Evolutionary conservation across 495 filamentous ascomycete genomes (phyloP), one percentile per base, ranked within the genome.

Genomic region (Aspergillus diversus): DNA sequence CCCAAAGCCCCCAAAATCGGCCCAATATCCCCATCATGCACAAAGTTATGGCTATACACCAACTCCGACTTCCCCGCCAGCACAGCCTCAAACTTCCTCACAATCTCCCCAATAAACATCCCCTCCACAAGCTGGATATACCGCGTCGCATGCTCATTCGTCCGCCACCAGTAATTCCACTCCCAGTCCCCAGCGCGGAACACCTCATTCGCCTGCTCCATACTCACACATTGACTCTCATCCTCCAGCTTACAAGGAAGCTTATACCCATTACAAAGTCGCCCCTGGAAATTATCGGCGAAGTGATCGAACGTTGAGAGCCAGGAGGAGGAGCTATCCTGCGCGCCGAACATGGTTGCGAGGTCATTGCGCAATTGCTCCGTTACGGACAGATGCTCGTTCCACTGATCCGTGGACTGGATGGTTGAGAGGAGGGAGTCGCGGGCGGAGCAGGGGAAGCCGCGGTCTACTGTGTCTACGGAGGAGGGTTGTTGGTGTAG

Each of bases 121-220:
- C 78, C 76, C 56, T 78, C 73, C 6, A 77, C 72, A 4, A 74
- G 63, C 57, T 75, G 74, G 60, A 80, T 79, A 34, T 80, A 80
- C 47, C 68, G 70, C 9, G 57, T 68, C 13, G 69, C 77, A 54
- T 79, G 66, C 8, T 66, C 65, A 48, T 75, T 79, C 13, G 66
- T 56, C 12, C 78, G 73, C 75, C 75, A 80, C 65, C 74, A 80
- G 66, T 78, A 80, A 50, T 80, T 79, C 74, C 77, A 80, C 55
- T 76, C 72, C 78, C 78, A 80, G 50, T 80, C 78, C 12, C 78
- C 78, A 15, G 75, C 78, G 43, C 78, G 76, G 66, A 80, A 80
- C 27, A 74, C 75, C 60, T 76, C 72, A 2, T 79, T 55, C 0
- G 73, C 75, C 64, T 77, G 75, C 5, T 68, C 55, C 33, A 33